phyloP scores from a whole-genome alignment of 208 protist genomes.

The Leptomonas pyrrhocoris region DNA sequence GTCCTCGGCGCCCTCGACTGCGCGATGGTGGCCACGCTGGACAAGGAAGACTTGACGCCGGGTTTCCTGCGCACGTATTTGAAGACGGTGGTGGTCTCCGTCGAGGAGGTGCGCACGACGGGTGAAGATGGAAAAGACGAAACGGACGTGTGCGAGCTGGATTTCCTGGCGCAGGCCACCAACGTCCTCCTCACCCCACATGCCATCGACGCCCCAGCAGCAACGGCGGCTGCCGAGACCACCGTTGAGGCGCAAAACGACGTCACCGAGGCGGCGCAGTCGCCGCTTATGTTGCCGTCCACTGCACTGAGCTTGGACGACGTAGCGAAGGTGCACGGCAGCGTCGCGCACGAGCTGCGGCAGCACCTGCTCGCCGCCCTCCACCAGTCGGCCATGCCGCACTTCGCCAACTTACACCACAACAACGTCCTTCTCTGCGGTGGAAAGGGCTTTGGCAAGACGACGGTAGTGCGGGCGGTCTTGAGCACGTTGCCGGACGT shows the following conservation, averaged over 20 bases:
- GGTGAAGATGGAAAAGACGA: constrained; percentile 13
- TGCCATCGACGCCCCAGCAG: constrained; percentile 11
- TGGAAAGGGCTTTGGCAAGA: constrained; percentile 86
- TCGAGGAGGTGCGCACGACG: constrained; percentile 22
- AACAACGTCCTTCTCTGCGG: constrained; percentile 84
- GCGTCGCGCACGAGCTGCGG: constrained; percentile 47
- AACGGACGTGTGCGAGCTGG: constrained; percentile 27
- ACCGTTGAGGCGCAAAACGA: background rate
- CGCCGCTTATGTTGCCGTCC: background rate
- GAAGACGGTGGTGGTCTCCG: constrained; percentile 34
- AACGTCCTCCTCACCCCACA: constrained; percentile 70
- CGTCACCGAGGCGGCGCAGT: background rate
- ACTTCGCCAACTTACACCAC: constrained; percentile 28
- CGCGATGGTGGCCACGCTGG: constrained; percentile 47
- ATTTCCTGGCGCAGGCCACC: constrained; percentile 48
- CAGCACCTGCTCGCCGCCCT: constrained; percentile 48
- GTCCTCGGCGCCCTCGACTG: constrained; percentile 61
- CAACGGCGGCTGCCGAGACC: background rate
- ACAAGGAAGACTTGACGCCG: constrained; percentile 62
- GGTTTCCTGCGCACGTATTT: constrained; percentile 69
- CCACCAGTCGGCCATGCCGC: constrained; percentile 21
- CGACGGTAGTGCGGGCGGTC: constrained; percentile 58
- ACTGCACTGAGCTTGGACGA: constrained; percentile 28
- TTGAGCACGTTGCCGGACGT: constrained; percentile 45
- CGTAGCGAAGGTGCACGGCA: constrained; percentile 60